Conservation (phyloP, 805 yeast species). For the Tetrapisispora arboricola region DNA sequence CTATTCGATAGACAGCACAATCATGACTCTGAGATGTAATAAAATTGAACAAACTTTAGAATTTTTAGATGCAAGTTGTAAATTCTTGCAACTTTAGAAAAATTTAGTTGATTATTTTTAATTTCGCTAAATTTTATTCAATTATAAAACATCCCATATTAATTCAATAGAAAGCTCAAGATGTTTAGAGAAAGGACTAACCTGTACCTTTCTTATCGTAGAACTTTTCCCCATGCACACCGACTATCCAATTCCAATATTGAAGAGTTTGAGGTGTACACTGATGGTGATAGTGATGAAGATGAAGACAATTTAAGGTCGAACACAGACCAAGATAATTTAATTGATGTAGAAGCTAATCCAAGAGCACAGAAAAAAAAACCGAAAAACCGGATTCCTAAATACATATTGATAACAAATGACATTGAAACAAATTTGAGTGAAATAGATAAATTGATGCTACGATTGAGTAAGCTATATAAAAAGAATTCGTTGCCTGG, state of each 20-base stretch:
- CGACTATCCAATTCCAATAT: slow-evolving; percentile 30
- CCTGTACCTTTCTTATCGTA: slow-evolving; percentile 74
- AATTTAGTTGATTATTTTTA: no score
- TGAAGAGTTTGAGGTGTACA: slow-evolving; percentile 8
- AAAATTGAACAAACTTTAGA: no score
- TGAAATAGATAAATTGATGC: slow-evolving; percentile 44
- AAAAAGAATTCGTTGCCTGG: slow-evolving; percentile 80
- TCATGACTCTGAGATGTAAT: no score
- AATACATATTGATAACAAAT: slow-evolving; percentile 61
- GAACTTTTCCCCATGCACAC: slow-evolving; percentile 73
- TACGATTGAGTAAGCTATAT: slow-evolving; percentile 57
- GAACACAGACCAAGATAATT: slow-evolving; percentile 26
- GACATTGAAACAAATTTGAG: slow-evolving; percentile 57
- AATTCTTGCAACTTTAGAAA: no score
- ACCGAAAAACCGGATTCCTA: slow-evolving; percentile 56
- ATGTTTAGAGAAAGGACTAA: slow-evolving; percentile 97
- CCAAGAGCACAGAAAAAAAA: background rate
- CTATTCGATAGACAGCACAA: no score
- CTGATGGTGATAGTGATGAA: slow-evolving; percentile 18
- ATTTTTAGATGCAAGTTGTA: no score
- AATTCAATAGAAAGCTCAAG: no score
- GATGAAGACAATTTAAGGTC: slow-evolving; percentile 27
- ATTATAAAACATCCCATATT: no score
- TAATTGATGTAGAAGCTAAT: slow-evolving; percentile 16
- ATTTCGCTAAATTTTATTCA: no score